These are phyloP conservation scores for Saccharomycopsis fermentans DNA, from an alignment of 805 yeast genomes.

Conservation along the genomic window DNA sequence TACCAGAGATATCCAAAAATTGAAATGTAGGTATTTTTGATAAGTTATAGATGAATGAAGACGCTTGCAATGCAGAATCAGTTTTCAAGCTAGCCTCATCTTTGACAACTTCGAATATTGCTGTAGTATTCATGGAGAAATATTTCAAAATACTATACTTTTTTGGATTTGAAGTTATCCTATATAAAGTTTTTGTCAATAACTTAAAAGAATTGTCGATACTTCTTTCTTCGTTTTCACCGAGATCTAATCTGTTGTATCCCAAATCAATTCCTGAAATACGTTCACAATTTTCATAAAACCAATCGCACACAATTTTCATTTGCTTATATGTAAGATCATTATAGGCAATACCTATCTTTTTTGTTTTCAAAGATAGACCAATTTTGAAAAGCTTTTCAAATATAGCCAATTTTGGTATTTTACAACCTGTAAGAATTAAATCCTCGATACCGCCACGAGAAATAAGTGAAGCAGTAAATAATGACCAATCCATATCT, in stretches of 20 bases:
- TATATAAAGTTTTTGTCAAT: background rate
- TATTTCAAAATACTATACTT: constrained; percentile 10
- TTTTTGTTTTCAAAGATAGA: constrained; percentile 42
- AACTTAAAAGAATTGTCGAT: constrained; percentile 1
- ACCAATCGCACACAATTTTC: constrained; percentile 48
- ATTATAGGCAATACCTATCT: constrained; percentile 76
- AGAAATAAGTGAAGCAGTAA: constrained; percentile 64
- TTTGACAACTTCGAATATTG: constrained; percentile 10
- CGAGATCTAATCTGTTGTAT: constrained; percentile 53
- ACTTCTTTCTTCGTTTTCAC: constrained; percentile 10
- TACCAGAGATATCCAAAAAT: constrained; percentile 71
- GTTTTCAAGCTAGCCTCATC: background rate
- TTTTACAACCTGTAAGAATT: constrained; percentile 73
- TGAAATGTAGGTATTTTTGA: constrained; percentile 48
- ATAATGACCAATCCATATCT: constrained; percentile 74
- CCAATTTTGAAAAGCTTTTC: constrained; percentile 55
- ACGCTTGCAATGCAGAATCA: constrained; percentile 4
- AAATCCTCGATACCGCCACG: constrained; percentile 77
- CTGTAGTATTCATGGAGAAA: constrained; percentile 15
- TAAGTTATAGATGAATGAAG: constrained; percentile 34
- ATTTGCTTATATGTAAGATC: constrained; percentile 51
- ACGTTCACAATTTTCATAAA: constrained; percentile 29
- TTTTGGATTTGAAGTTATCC: constrained; percentile 8
- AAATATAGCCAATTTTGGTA: constrained; percentile 39
- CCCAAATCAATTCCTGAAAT: constrained; percentile 74